Evolutionary conservation across 2,329 filamentous ascomycete species (phyloP), one percentile per base, ranked within the genome.

Genomic region (Teratosphaeria gauchensis): DNA sequence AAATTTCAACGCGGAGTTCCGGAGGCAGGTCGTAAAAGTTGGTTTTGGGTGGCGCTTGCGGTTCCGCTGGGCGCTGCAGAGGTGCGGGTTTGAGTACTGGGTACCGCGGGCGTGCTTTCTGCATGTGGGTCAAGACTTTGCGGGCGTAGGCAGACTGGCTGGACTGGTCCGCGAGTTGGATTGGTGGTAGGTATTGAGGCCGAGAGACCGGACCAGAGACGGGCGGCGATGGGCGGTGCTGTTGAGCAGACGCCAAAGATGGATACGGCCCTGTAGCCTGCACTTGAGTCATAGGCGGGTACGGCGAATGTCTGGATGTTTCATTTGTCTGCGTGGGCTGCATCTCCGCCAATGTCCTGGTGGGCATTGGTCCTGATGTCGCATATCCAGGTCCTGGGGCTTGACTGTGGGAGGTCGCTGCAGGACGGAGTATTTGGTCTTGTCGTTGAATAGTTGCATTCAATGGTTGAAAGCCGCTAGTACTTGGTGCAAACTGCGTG

Each of bases 1-100:
- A 71, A 56, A 71, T 65, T 53, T 70, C 66, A 16, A 70, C 64
- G 46, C 69, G 67, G 51, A 71, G 62, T 59, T 71, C 69, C 53
- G 69, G 64, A 7, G 69, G 69, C 11, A 71, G 59, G 61, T 70
- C 67, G 60, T 64, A 70, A 58, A 71, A 69, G 11, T 19, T 54
- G 28, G 28, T 31, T 8, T 35, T 53, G 28, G 52, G 52, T 1
- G 52, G 52, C 4, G 52, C 28, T 53, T 31, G 52, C 7, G 52
- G 52, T 7, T 19, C 28, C 11, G 63, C 42, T 21, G 42, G 42
- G 9, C 42, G 42, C 42, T 48, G 42, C 6, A 48, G 42, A n/a
- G 42, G 42, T 19, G 42, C 42, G 19, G 42, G 42, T 21, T 48
- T 48, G 8, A 48, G 42, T 8, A 21, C 19, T 3, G 42, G 42